Conservation (phyloP, 1,139 yeast genomes). For the Suhomyces yuchorum region DNA sequence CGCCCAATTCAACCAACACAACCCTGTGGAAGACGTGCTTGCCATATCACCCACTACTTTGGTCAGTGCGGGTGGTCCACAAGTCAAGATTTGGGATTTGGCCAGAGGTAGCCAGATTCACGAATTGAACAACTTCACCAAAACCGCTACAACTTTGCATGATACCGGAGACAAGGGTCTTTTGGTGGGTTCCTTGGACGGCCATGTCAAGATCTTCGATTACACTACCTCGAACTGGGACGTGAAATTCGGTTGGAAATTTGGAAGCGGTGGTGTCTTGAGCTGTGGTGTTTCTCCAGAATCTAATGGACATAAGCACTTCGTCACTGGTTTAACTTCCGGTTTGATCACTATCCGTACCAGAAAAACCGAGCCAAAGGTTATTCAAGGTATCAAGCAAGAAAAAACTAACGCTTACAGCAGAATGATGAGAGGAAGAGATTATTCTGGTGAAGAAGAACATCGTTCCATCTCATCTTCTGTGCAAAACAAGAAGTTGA, state of each 20-base stretch:
- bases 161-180: slow-evolving; percentile 73
- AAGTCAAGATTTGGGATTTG: slow-evolving; percentile 89
- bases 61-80: slow-evolving; percentile 85
- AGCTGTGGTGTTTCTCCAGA: slow-evolving; percentile 90
- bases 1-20: slow-evolving; percentile 39
- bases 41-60: slow-evolving; percentile 79
- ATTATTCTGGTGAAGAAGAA: slow-evolving; percentile 87
- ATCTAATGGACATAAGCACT: slow-evolving; percentile 62
- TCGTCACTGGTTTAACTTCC: slow-evolving; percentile 91
- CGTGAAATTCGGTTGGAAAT: slow-evolving; percentile 96
- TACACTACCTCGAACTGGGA: slow-evolving; percentile 74
- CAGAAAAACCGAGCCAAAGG: slow-evolving; percentile 67
- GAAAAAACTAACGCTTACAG: slow-evolving; percentile 57
- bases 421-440: slow-evolving; percentile 88
- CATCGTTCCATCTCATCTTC: slow-evolving; percentile 66
- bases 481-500: slow-evolving; percentile 60
- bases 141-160: slow-evolving; percentile 84
- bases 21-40: slow-evolving; percentile 85
- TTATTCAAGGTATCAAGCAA: slow-evolving; percentile 51
- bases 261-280: slow-evolving; percentile 83
- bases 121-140: slow-evolving; percentile 79
- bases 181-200: slow-evolving; percentile 92
- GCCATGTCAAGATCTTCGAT: slow-evolving; percentile 95
- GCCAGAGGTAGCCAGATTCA: slow-evolving; percentile 68
- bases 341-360: slow-evolving; percentile 90